These are phyloP conservation scores for Tetrapyrgos nigripes DNA, from an alignment of 1,284 basidiomycete genomes.

Conservation along the genomic window DNA sequence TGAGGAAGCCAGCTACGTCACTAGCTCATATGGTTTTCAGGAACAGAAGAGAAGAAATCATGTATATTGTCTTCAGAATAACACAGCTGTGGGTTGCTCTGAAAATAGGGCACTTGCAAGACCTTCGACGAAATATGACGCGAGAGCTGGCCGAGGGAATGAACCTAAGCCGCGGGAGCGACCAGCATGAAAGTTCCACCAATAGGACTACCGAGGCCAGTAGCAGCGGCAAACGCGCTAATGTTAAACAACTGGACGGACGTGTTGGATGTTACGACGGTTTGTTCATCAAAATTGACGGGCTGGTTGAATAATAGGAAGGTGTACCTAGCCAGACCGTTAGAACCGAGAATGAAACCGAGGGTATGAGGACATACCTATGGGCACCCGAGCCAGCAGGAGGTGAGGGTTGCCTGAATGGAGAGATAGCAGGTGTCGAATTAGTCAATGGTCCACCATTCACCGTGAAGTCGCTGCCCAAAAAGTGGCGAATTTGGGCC, in stretches of 20 bases:
- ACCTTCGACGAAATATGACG: too few species aligned
- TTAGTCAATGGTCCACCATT: constrained; percentile 39
- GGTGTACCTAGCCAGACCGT: constrained; percentile 42
- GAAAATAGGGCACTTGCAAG: too few species aligned
- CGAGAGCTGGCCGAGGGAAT: too few species aligned
- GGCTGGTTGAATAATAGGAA: constrained; percentile 57
- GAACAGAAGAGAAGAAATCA: too few species aligned
- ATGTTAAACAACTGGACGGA: constrained; percentile 50
- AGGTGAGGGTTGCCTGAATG: constrained; percentile 54
- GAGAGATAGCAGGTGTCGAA: constrained; percentile 49
- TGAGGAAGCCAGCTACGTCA: too few species aligned
- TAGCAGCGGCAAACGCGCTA: constrained; percentile 45
- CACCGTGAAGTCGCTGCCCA: constrained; percentile 48
- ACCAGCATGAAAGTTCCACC: constrained; percentile 59
- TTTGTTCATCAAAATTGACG: constrained; percentile 46
- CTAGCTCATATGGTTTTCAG: too few species aligned
- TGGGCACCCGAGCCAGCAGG: constrained; percentile 60
- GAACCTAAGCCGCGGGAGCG: constrained; percentile 32
- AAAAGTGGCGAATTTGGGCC: constrained; percentile 58
- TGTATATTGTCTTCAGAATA: too few species aligned
- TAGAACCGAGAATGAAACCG: constrained; percentile 54
- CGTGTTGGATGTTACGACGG: constrained; percentile 46
- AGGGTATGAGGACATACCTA: constrained; percentile 39
- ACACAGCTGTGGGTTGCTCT: too few species aligned
- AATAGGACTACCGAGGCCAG: constrained; percentile 50